Conservation (phyloP, 331 rosid genomes). For the Arachis monticola region DNA sequence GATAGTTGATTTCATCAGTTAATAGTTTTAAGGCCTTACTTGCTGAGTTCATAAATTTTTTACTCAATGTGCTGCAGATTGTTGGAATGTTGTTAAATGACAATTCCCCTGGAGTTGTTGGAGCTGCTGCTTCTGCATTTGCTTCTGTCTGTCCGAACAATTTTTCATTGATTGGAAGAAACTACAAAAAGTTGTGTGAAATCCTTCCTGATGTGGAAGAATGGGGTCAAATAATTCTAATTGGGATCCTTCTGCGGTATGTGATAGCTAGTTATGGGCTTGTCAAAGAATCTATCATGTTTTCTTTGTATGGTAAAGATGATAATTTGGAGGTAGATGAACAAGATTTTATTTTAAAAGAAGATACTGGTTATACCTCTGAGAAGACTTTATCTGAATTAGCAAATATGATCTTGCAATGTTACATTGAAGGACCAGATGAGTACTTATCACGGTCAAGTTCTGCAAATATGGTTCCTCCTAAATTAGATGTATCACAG, state of each 20-base stretch:
- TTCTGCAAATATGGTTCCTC: conserved; percentile 51
- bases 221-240: conserved; percentile 92
- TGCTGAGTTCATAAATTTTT: conserved; percentile 22
- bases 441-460: conserved; percentile 86
- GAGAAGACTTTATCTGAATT: conserved; percentile 54
- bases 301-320: conserved; percentile 49
- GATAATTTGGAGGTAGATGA: conserved; percentile 48
- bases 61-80: conserved; percentile 58
- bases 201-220: conserved; percentile 96
- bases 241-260: conserved; percentile 87
- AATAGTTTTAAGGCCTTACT: conserved; percentile 22
- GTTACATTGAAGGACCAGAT: conserved; percentile 90
- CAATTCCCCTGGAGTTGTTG: conserved; percentile 87
- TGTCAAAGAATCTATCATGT: conserved; percentile 84
- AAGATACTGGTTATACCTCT: conserved; percentile 54
- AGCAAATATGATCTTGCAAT: conserved; percentile 60
- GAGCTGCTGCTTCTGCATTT: conserved; percentile 98
- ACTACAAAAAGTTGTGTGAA: conserved; percentile 76
- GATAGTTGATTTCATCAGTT: conserved; percentile 22
- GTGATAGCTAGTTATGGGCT: conserved; percentile 85
- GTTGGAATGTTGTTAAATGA: conserved; percentile 79
- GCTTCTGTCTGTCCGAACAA: conserved; percentile 88
- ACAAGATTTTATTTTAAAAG: conserved; percentile 36
- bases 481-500: conserved; percentile 56
- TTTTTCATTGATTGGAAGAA: conserved; percentile 73